phyloP scores from a whole-genome alignment of 306 rosid genomes.

The Vigna mungo region DNA sequence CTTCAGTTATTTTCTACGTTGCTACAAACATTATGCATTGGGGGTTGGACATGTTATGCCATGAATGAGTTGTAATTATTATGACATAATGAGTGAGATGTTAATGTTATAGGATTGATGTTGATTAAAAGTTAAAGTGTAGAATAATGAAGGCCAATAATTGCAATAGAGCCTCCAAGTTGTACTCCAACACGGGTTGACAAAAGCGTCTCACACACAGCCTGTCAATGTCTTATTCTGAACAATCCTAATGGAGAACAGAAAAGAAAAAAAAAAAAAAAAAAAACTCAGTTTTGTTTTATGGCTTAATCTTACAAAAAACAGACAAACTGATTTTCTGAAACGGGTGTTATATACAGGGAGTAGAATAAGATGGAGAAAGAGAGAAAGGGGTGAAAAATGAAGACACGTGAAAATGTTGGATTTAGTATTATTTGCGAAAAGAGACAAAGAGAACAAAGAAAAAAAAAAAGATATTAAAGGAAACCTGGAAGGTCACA shows the following conservation, averaged over 20 bases:
- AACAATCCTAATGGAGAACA: background rate
- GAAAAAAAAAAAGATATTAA: too few relatives aligned
- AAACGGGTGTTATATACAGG: too few relatives aligned
- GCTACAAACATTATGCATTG: background rate
- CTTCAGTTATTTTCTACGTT: background rate
- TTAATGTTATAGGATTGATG: constrained; percentile 28
- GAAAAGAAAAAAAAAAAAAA: background rate
- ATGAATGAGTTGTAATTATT: constrained; percentile 7
- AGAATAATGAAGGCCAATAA: constrained; percentile 27
- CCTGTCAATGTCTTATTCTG: constrained; percentile 34
- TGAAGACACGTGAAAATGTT: constrained; percentile 7
- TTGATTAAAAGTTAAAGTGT: constrained; percentile 32
- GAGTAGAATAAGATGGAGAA: background rate
- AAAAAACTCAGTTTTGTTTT: background rate
- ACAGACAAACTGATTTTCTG: too few relatives aligned
- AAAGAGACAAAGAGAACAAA: constrained; percentile 1
- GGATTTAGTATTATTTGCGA: background rate
- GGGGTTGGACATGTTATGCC: constrained; percentile 13
- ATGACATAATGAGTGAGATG: background rate
- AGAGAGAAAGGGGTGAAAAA: background rate
- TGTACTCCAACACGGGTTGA: constrained; percentile 45
- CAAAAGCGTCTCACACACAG: constrained; percentile 18
- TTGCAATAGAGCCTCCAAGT: constrained; percentile 33
- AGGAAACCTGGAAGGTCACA: constrained; percentile 67
- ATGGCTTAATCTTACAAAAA: background rate